Evolutionary conservation across 768 basidiomycete genomes (phyloP).

Genomic region (Serendipita vermifera): DNA sequence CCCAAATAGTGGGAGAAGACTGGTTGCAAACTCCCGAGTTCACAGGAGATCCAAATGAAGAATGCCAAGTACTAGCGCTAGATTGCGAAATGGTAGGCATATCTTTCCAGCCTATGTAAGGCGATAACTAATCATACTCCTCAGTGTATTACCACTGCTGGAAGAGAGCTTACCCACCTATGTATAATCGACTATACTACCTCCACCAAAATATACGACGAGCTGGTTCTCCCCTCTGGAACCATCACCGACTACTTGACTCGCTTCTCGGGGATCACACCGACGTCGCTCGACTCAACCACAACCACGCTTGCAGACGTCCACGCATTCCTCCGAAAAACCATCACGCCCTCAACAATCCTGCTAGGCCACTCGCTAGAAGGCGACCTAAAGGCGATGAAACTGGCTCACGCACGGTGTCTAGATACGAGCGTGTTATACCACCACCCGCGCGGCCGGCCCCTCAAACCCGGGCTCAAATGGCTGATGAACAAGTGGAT

Average conservation of each 20-base stretch:
- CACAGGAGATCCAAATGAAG: conserved; percentile 15
- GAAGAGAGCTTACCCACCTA: conserved; percentile 77
- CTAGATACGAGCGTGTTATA: conserved; percentile 86
- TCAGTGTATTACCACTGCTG: conserved; percentile 80
- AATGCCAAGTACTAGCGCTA: conserved; percentile 64
- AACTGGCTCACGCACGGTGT: conserved; percentile 71
- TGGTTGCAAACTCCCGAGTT: conserved; percentile 8
- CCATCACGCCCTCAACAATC: conserved; percentile 57
- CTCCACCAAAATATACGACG: conserved; percentile 68
- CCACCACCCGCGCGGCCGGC: conserved; percentile 87
- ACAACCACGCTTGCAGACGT: conserved; percentile 72
- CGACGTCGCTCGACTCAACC: conserved; percentile 47
- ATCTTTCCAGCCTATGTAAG: too few species aligned
- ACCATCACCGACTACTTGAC: conserved; percentile 89
- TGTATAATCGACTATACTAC: conserved; percentile 69
- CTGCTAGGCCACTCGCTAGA: conserved; percentile 93
- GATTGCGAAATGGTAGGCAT: conserved; percentile 90
- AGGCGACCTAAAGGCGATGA: conserved; percentile 81
- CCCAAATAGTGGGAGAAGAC: conserved; percentile 36
- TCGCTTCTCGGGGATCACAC: conserved; percentile 91
- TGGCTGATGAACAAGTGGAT: conserved; percentile 96
- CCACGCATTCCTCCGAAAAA: conserved; percentile 51
- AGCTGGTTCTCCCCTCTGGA: conserved; percentile 75
- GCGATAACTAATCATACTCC: not conserved
- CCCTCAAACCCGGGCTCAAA: conserved; percentile 89